A percentile compares a stretch with the other conserved stretches of the same genome.
Conservation (phyloP, 805 yeast genomes). For the Yamadazyma sp. region DNA sequence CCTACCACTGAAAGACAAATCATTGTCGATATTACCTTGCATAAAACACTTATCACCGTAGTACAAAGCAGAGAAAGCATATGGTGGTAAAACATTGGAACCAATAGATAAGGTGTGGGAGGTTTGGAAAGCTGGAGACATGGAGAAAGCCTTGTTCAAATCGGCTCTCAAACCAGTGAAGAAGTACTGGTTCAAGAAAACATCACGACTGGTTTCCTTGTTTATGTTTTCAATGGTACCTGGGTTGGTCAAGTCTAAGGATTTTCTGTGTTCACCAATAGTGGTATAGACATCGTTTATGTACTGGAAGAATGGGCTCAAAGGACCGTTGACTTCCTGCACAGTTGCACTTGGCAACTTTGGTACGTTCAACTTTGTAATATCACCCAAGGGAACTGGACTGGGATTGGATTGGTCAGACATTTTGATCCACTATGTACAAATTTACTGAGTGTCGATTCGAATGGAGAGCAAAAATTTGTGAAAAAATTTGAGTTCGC, state of each 20-base stretch:
- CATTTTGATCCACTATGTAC: constrained; percentile 11
- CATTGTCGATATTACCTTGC: constrained; percentile 92
- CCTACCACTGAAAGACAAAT: constrained; percentile 81
- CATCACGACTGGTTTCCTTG: constrained; percentile 93
- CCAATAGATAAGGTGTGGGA: constrained; percentile 92
- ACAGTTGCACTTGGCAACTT: constrained; percentile 60
- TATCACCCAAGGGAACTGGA: constrained; percentile 57
- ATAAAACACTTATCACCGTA: constrained; percentile 82
- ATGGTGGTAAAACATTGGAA: constrained; percentile 80
- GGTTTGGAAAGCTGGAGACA: constrained; percentile 95
- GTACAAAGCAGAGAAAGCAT: constrained; percentile 85
- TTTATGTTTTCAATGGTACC: constrained; percentile 92
- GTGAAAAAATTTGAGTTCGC: constrained; percentile 5
- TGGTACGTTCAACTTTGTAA: constrained; percentile 55
- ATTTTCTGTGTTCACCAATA: constrained; percentile 73
- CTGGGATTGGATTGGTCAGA: constrained; percentile 19
- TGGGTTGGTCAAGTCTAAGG: constrained; percentile 84
- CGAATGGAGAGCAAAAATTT: constrained; percentile 6
- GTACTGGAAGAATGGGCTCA: constrained; percentile 76
- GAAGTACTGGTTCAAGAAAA: constrained; percentile 82
- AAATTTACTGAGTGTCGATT: constrained; percentile 8
- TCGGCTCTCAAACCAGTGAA: constrained; percentile 97
- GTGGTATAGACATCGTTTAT: constrained; percentile 72
- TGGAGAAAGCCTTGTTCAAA: constrained; percentile 83
- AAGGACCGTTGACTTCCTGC: constrained; percentile 49